Evolutionary conservation across 106 monocot genomes (phyloP).

Genomic region (Dioscorea dumetorum): DNA sequence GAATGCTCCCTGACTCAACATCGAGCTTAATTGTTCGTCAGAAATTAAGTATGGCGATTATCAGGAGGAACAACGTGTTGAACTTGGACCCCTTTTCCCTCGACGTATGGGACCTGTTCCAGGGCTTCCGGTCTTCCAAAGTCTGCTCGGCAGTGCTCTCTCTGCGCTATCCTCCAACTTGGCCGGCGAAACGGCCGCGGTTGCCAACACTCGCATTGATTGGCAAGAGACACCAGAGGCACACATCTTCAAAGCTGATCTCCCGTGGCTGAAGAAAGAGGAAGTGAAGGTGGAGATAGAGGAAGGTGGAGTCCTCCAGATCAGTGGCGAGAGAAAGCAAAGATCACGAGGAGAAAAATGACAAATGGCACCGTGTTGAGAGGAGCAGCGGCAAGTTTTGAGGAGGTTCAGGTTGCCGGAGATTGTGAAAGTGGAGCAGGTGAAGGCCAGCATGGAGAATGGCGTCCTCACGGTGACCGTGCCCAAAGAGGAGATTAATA

Average conservation of each 20-base stretch:
- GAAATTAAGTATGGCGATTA: constrained; percentile 22
- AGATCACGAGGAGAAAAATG: constrained; percentile 15
- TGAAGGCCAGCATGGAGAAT: constrained; percentile 25
- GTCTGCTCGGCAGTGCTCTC: background rate
- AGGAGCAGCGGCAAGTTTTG: constrained; percentile 14
- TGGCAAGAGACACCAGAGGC: constrained; percentile 21
- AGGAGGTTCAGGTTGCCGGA: constrained; percentile 18
- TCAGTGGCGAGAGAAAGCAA: constrained; percentile 11
- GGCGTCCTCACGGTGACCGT: constrained; percentile 24
- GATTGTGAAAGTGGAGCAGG: constrained; percentile 14
- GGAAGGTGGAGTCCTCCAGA: constrained; percentile 1
- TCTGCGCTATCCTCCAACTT: background rate
- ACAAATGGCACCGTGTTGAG: constrained; percentile 11
- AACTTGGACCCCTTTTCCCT: constrained; percentile 16
- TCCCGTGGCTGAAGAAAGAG: constrained; percentile 13
- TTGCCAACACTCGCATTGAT: constrained; percentile 19
- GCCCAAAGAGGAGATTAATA: constrained; percentile 22
- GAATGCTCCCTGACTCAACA: too few relatives aligned
- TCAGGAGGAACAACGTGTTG: background rate
- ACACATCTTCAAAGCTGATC: constrained; percentile 23
- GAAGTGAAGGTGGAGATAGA: constrained; percentile 9
- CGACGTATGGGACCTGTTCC: constrained; percentile 12
- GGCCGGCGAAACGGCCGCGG: constrained; percentile 11
- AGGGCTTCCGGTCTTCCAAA: constrained; percentile 1
- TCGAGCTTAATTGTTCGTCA: background rate